phyloP scores from a whole-genome alignment of 2,329 filamentous ascomycete genomes.

The Stagonosporopsis cucurbitacearum region DNA sequence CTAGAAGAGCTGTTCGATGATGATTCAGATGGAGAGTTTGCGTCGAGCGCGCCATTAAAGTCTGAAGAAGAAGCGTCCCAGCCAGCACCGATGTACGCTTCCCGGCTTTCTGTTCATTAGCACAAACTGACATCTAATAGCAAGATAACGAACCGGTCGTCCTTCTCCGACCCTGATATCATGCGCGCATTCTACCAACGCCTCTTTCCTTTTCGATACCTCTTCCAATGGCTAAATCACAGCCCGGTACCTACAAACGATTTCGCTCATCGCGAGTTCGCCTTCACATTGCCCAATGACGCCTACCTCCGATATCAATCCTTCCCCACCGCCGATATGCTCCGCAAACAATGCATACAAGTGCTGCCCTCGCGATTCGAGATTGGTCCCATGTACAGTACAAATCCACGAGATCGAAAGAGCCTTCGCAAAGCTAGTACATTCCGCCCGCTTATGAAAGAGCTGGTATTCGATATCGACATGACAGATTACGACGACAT shows the following conservation, averaged over 20 bases:
- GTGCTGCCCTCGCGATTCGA: constrained; percentile 94
- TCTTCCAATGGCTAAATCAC: constrained; percentile 99
- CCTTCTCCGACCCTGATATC: constrained; percentile 75
- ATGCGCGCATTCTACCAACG: constrained; percentile 96
- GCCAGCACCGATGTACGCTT: constrained; percentile 50
- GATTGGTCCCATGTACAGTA: constrained; percentile 95
- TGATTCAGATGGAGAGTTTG: constrained; percentile 64
- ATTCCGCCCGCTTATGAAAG: constrained; percentile 88
- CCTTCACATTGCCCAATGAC: constrained; percentile 91
- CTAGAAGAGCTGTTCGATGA: constrained; percentile 67
- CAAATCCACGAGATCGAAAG: constrained; percentile 93
- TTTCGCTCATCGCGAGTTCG: constrained; percentile 93
- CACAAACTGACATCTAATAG: constrained; percentile 29
- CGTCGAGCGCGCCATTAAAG: constrained; percentile 59
- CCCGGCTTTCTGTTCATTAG: constrained; percentile 2
- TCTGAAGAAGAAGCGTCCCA: constrained; percentile 50
- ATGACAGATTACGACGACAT: constrained; percentile 98
- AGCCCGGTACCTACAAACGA: constrained; percentile 83
- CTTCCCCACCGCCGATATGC: constrained; percentile 70
- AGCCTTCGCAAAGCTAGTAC: constrained; percentile 77
- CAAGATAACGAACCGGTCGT: constrained; percentile 50
- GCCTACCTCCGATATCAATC: constrained; percentile 92
- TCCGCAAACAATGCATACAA: constrained; percentile 89
- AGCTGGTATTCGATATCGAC: constrained; percentile 99
- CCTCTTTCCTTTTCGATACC: constrained; percentile 89